Percentiles rank a stretch among this genome's conserved stretches.
Evolutionary conservation across 2,329 filamentous ascomycete genomes (phyloP).

Genomic region (Pseudogymnoascus sp.): DNA sequence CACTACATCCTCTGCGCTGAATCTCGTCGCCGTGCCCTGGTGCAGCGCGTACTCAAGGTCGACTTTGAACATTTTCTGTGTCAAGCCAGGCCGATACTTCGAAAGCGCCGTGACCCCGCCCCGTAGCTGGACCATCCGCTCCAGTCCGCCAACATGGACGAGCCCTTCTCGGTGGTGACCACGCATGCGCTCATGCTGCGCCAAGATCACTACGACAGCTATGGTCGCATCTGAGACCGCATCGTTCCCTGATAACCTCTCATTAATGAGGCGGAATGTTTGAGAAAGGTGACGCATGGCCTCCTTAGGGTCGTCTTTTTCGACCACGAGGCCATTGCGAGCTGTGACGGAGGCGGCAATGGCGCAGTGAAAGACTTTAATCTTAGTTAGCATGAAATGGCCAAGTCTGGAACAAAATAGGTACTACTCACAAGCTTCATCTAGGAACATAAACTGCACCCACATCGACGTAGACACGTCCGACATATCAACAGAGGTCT

Average conservation of each 20-base stretch:
- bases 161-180: constrained; percentile 19
- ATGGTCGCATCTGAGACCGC: constrained; percentile 25
- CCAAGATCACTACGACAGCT: constrained; percentile 24
- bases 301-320: constrained; percentile 12
- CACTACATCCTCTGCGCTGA: constrained; percentile 10
- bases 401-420: background rate
- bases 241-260: constrained; percentile 20
- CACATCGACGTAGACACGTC: constrained; percentile 16
- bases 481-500: constrained; percentile 9
- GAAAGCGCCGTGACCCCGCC: constrained; percentile 24
- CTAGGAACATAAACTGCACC: constrained; percentile 23
- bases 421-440: constrained; percentile 26
- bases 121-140: constrained; percentile 25
- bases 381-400: background rate
- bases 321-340: constrained; percentile 11
- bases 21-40: constrained; percentile 18
- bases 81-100: constrained; percentile 14
- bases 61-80: constrained; percentile 21
- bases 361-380: constrained; percentile 25
- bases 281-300: constrained; percentile 22
- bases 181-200: constrained; percentile 22
- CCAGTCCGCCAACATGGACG: constrained; percentile 26
- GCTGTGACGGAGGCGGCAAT: constrained; percentile 21
- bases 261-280: constrained; percentile 25
- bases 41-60: constrained; percentile 24